Base-by-base conservation (phyloP, 805 yeast genomes). In the Tetrapisispora iriomotensis region DNA sequence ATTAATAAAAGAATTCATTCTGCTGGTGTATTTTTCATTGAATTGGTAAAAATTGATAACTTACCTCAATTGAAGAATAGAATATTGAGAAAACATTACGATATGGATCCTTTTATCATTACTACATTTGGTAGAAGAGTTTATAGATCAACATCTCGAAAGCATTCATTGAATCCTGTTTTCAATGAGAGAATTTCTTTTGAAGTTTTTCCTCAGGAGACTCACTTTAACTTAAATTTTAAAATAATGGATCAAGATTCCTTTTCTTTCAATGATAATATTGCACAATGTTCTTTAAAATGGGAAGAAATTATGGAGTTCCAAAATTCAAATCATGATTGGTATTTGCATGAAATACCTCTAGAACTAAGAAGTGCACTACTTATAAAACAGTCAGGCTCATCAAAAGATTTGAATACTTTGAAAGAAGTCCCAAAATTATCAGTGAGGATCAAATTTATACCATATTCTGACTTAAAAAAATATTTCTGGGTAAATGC, bases 81-180 rank as follows among this genome's bases (percentile, higher is more conserved):
- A 36, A 64, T 83, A 13, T 66, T 87, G 8, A 75, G 85, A 18
- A 79, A 88, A 1, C 43, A 37, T 15, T 90, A 82, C 54, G 95
- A 87, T 59, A 85, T 92, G 94, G 98, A 92, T 55, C 97, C 97
- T 2, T 92, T 90, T 62, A 90, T 90, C 3, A 86, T 90, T 15
- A 79, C 86, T 1, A 79, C 95, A 0, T 86, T 90, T 58, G 96
- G 96, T 8, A 79, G 82, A 50, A 81, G 81, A 47, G 86, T 90
- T 0, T 90, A 75, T 58, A 74, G 94, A 48, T 87, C 96, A 0
- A 78, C 87, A 9, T 81, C 87, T 78, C 72, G 79, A 47, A 72
- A 83, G 18, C 96, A 90, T 57, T 80, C 85, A 1, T 60, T 85
- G 37, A 79, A 79, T 39, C 98, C 98, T 0, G 70, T 78, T 1